Evolutionary conservation across 805 yeast species (phyloP), one percentile per base, ranked within the genome.

Genomic region (Schizosaccharomyces octosporus): DNA sequence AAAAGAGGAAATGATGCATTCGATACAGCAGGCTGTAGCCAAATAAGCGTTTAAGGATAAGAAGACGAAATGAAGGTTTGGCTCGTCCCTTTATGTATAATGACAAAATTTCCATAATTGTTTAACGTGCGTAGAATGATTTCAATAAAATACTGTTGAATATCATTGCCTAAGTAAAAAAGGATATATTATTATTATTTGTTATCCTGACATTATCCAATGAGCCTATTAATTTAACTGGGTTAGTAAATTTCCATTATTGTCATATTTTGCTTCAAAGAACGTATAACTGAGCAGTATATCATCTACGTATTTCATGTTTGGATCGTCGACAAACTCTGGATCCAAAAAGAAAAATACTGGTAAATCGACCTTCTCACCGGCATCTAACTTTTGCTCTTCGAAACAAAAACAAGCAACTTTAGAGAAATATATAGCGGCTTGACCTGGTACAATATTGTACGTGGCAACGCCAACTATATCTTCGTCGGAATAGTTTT

Each of bases 301-400:
- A 71, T 89, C 95, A 66, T 87, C 89, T 51, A 89, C 82, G 67
- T 87, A 85, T 71, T 89, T 81, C 94, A 93, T 87, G 42, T 81
- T 77, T 4, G 98, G 97, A 69, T 89, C 97, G 63, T 82, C 81
- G 57, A 93, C 93, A 72, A 85, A 90, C 66, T 89, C 97, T 0
- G 97, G 97, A 70, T 89, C 97, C 57, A 89, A 86, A 72, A 89
- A 89, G 78, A 89, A 93, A 74, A 93, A 93, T 7, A 93, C 87
- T 0, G 98, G 98, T 98, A 93, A 93, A 70, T 93, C 98, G 19
- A 93, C 95, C 70, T 93, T 97, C 72, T 93, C 98, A 7, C 97
- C 97, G 2, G 97, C 95, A 62, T 82, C 78, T 65, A 93, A 75
- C 71, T 86, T 80, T 72, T 93, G 98, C 71, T 93, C 98, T 59